Conservation (phyloP, 2,329 filamentous ascomycete genomes). For the Meredithiella fracta region DNA sequence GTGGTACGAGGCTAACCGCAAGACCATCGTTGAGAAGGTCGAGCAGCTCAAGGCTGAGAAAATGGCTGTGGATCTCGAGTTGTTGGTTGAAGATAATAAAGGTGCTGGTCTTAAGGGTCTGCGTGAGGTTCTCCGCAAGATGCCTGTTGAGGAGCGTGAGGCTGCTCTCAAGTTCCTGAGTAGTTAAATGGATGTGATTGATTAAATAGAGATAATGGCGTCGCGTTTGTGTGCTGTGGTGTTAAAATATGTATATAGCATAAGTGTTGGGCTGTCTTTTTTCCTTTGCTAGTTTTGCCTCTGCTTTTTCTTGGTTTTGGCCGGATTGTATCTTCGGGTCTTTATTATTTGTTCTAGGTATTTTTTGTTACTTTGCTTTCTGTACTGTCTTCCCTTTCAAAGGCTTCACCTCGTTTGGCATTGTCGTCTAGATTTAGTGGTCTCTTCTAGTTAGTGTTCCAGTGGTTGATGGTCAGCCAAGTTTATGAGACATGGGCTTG, state of each 20-base stretch:
- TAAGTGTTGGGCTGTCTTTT: conserved; percentile 4
- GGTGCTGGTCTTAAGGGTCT: conserved; percentile 72
- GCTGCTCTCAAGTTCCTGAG: conserved; percentile 49
- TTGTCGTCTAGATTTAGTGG: not conserved
- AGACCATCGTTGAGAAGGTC: conserved; percentile 66
- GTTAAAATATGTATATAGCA: conserved; percentile 1
- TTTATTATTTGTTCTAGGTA: not conserved
- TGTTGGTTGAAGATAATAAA: conserved; percentile 29
- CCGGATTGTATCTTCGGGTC: not conserved
- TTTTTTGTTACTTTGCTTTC: not conserved
- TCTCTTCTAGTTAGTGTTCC: not conserved
- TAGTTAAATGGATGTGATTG: conserved; percentile 21
- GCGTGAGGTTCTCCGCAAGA: conserved; percentile 65
- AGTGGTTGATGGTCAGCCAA: not conserved
- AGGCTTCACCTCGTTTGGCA: not conserved
- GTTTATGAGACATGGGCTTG: not conserved
- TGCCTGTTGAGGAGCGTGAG: conserved; percentile 80
- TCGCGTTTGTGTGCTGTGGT: conserved; percentile 4
- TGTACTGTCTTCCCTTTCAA: not conserved
- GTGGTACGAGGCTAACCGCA: conserved; percentile 94
- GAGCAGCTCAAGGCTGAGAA: conserved; percentile 67
- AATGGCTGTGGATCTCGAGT: conserved; percentile 31
- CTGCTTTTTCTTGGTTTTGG: not conserved
- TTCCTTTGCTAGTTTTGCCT: not conserved
- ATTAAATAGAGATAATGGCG: not conserved